A percentile compares a stretch with the other conserved stretches of the same genome.
Evolutionary conservation across 1,139 yeast genomes (phyloP).

Genomic region (Geotrichum armillariae): DNA sequence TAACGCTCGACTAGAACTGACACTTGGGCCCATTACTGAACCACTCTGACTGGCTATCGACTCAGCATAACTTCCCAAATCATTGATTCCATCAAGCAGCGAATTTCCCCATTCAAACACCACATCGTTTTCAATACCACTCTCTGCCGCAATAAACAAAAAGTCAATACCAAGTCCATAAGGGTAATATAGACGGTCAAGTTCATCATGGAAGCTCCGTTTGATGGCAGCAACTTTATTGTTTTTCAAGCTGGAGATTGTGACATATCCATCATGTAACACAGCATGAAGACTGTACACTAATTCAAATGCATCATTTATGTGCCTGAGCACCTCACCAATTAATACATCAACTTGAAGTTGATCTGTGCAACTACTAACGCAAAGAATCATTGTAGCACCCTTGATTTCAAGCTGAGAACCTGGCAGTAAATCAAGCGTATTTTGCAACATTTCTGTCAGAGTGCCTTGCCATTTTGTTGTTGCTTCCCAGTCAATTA

Average conservation of each 20-base stretch:
- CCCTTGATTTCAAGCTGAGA: constrained; percentile 72
- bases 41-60: constrained; percentile 10
- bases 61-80: constrained; percentile 10
- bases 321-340: constrained; percentile 85
- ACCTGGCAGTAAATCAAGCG: constrained; percentile 79
- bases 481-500: constrained; percentile 54
- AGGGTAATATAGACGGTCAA: not conserved
- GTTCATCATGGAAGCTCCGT: constrained; percentile 26
- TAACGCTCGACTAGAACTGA: too few species aligned
- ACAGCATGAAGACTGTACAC: constrained; percentile 74
- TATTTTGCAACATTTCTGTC: constrained; percentile 58
- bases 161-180: constrained; percentile 17
- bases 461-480: constrained; percentile 64
- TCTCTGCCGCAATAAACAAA: constrained; percentile 58
- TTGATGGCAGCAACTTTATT: constrained; percentile 30
- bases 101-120: constrained; percentile 59
- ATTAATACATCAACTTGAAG: constrained; percentile 66
- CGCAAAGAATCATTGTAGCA: constrained; percentile 68
- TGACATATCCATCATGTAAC: constrained; percentile 52
- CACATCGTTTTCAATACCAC: constrained; percentile 63
- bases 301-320: constrained; percentile 73
- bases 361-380: constrained; percentile 29
- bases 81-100: constrained; percentile 37
- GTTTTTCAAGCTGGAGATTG: constrained; percentile 29
- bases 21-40: constrained; percentile 9